Evolutionary conservation across 495 filamentous ascomycete genomes (phyloP), one percentile per base, ranked within the genome.

Genomic region (Parathielavia appendiculata): DNA sequence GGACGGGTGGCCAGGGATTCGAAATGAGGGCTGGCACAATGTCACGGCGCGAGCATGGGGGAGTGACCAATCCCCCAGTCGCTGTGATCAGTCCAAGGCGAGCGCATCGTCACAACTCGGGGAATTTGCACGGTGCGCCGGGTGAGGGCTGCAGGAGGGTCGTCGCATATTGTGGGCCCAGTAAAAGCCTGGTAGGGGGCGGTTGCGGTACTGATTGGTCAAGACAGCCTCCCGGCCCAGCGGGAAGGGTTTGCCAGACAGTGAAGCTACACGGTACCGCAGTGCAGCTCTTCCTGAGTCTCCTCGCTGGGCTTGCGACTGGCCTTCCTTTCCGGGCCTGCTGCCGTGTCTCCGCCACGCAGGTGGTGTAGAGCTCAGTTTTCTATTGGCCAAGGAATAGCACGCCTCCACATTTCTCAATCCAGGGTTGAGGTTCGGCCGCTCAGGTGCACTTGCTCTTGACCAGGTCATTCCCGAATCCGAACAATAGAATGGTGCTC

Each of bases 371-470:
- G 46, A 55, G 40, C 19, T 22, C 32, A 9, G 38, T 16, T 43
- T 59, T 57, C 47, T 53, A 56, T 63, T 64, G 64, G 62, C 57
- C 38, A 43, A 45, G 44, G 52, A 50, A 45, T 9, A 16, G 14
- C 36, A n/a, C 16, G 22, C 6, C 40, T 39, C 51, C 46, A 16
- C 7, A 20, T 11, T 19, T 46, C 56, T 51, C 56, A 56, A 62
- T 67, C 65, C 65, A 64, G 62, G 65, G 64, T 61, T 66, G 48
- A 66, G 66, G 63, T 67, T 67, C 66, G 65, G 64, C 56, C 61
- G 56, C 16, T 6, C n/a, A n/a, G n/a, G n/a, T n/a, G n/a, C 16
- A 23, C 63, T 59, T 69, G 61, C 57, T 58, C 52, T 16, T 2
- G 13, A 16, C 47, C 36, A 35, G 26, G 32, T 32, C 44, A 35